A percentile compares a stretch with the other conserved stretches of the same genome.
These are phyloP conservation scores for Corymbia calophylla DNA, from an alignment of 441 rosid species.

Conservation along the genomic window DNA sequence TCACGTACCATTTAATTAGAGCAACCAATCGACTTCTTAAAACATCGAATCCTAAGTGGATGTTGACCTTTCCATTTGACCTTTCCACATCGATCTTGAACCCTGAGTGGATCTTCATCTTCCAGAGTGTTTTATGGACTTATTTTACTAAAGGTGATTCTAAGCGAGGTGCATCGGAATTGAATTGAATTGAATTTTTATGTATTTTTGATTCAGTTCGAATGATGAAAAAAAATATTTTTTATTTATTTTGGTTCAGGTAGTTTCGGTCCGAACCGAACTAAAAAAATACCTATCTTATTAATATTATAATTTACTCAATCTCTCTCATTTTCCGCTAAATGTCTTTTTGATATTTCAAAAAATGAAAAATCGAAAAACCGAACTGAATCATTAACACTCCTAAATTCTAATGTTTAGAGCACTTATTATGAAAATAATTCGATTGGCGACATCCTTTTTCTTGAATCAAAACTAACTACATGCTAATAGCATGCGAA, in stretches of 20 bases:
- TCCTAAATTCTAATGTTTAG: background rate
- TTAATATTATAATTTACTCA: too few species aligned
- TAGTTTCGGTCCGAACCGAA: too few species aligned
- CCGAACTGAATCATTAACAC: too few species aligned
- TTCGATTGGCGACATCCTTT: background rate
- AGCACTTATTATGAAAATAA: background rate
- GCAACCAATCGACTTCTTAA: background rate
- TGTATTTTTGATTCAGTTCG: too few species aligned
- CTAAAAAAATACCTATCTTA: too few species aligned
- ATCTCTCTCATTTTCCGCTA: too few species aligned
- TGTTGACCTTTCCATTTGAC: background rate
- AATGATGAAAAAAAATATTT: too few species aligned
- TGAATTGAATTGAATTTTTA: too few species aligned
- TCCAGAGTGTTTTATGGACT: background rate
- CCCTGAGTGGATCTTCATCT: background rate
- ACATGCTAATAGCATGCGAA: rapidly evolving
- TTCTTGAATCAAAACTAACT: background rate
- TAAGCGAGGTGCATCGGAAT: rapidly evolving
- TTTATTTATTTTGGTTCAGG: too few species aligned
- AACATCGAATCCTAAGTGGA: background rate
- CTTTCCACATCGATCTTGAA: background rate
- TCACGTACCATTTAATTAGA: background rate
- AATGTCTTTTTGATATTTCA: too few species aligned
- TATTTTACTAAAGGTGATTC: background rate
- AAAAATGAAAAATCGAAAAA: too few species aligned